Conservation (phyloP, 768 basidiomycete species). For the Pleurotus pulmonarius region DNA sequence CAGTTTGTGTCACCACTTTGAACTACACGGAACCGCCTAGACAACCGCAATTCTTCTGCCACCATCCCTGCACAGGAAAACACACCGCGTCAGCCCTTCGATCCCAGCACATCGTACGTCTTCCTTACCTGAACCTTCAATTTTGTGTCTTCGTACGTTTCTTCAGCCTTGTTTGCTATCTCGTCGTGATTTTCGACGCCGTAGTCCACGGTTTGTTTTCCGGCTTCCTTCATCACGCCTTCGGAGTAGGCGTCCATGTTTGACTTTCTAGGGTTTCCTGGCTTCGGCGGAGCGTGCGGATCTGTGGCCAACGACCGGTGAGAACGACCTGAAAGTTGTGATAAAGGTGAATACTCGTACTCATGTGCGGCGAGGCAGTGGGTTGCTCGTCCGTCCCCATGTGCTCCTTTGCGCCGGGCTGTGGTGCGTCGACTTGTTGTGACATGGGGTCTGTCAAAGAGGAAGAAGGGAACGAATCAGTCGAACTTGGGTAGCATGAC, state of each 20-base stretch:
- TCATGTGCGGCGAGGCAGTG: too few relatives aligned
- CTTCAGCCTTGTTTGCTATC: background rate
- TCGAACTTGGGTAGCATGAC: too few relatives aligned
- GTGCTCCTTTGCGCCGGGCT: too few relatives aligned
- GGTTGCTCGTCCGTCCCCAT: too few relatives aligned
- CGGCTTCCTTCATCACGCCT: background rate
- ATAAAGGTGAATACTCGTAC: too few relatives aligned
- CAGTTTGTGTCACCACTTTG: background rate
- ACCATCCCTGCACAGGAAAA: background rate
- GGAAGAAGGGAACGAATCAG: too few relatives aligned
- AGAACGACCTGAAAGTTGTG: too few relatives aligned
- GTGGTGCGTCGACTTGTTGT: too few relatives aligned
- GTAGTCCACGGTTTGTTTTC: conserved; percentile 3
- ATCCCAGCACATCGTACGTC: background rate
- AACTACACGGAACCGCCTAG: background rate
- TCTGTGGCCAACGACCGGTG: background rate
- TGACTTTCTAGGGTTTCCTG: background rate
- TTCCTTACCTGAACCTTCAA: conserved; percentile 1
- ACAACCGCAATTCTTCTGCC: conserved; percentile 6
- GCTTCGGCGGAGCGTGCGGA: background rate
- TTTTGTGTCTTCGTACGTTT: conserved; percentile 4
- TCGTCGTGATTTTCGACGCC: conserved; percentile 1
- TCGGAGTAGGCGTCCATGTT: background rate
- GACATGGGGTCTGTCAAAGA: too few relatives aligned
- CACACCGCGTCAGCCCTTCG: background rate